Percentiles rank a stretch among this genome's conserved stretches.
These are phyloP conservation scores for Coccinonectria pachysandricola DNA, from an alignment of 2,329 filamentous ascomycete species.

Conservation along the genomic window DNA sequence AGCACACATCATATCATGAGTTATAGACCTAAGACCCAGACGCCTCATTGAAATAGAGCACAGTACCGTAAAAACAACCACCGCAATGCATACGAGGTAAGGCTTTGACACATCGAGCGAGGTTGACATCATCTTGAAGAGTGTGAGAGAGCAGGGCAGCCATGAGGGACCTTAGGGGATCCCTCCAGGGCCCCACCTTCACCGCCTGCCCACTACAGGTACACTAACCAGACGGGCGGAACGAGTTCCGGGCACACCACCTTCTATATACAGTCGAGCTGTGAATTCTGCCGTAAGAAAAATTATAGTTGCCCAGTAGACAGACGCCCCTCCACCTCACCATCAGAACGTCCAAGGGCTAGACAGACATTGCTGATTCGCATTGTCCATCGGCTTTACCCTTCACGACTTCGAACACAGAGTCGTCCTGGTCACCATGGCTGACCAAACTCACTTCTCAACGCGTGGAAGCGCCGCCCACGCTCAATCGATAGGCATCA, in stretches of 20 bases:
- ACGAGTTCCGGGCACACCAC: constrained; percentile 8
- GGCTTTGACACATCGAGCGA: no score
- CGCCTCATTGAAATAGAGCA: no score
- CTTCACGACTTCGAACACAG: no score
- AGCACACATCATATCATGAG: no score
- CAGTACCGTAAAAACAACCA: no score
- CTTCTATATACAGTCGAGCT: constrained; percentile 1
- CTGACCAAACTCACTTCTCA: constrained; percentile 20
- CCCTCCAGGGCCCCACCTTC: no score
- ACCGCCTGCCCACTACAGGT: constrained; percentile 14
- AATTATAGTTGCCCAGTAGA: constrained; percentile 13
- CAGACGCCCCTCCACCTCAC: constrained; percentile 10
- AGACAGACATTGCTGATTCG: constrained; percentile 9
- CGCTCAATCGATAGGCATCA: constrained; percentile 28
- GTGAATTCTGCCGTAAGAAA: constrained; percentile 17
- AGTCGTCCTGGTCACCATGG: constrained; percentile 21
- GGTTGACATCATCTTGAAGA: no score
- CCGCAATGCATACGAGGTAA: no score
- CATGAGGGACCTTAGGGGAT: no score
- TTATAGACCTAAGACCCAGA: no score
- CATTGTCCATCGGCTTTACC: constrained; percentile 4
- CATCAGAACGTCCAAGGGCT: constrained; percentile 3
- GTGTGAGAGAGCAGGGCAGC: no score
- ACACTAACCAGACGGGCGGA: no score
- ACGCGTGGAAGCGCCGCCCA: constrained; percentile 23